Base-by-base conservation (phyloP, 345 rosid genomes). In the Triadica sebifera region DNA sequence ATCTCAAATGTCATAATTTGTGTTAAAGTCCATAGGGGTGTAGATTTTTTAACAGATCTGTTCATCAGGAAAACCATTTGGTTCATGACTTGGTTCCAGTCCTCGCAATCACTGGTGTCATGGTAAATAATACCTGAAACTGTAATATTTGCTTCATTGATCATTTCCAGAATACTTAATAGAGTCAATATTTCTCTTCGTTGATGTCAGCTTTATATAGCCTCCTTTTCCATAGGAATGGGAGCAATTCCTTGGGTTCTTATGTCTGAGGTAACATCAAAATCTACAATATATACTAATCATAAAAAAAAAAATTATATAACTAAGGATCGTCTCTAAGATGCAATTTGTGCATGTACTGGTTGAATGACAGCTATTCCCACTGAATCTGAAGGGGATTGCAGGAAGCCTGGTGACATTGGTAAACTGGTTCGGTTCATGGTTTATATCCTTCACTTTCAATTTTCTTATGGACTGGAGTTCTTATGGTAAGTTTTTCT, bases 81-180 rank as follows among this genome's bases (percentile, higher is more conserved):
- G 84, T 80, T 78, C 20, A 61, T 49, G 77, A 69, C 22, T 29
- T 79, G 19, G 79, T 79, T 70, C 86, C 87, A 25, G 49, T 70
- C 19, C 74, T 86, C 11, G 84, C 87, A 70, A 65, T 84, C 29
- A 39, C 76, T 6, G 83, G 89, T 61, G 85, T 86, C 58, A 65
- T 86, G 87, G 89, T 86, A 82, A 24, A 1, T 39, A 24, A 8
- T n/a, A 43, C 17, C 64, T 7, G 45, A 51, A 72, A 17, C 7
- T 47, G 3, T 52, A 1, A 5, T 29, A 29, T 16, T 15, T 7
- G 43, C 19, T 46, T 12, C 12, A 3, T 22, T 24, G 34, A 29
- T 41, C 25, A 43, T 22, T 46, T 16, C 46, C 22, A 15, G 20
- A 47, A 5, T 41, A 22, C 37, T 58, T 7, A 70, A 59, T 4